These are phyloP conservation scores for Plenodomus lindquistii DNA, from an alignment of 2,329 filamentous ascomycete species.

Conservation along the genomic window DNA sequence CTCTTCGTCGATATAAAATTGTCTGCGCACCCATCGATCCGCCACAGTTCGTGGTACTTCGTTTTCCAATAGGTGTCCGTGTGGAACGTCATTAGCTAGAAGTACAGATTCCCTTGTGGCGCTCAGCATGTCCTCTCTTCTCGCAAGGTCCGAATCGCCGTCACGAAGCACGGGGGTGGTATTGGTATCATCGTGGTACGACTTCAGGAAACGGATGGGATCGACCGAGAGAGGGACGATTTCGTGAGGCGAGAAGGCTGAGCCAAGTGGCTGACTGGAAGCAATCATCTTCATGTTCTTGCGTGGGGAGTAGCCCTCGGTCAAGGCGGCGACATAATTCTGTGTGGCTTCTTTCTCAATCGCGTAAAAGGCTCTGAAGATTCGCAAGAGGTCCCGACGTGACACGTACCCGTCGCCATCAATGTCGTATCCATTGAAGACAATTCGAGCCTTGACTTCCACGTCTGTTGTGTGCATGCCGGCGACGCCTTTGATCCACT, in stretches of 20 bases:
- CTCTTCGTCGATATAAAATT: slow-evolving; percentile 85
- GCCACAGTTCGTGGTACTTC: slow-evolving; percentile 47
- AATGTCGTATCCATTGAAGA: slow-evolving; percentile 90
- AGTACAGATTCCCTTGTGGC: slow-evolving; percentile 23
- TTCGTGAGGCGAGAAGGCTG: slow-evolving; percentile 47
- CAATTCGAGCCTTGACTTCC: slow-evolving; percentile 56
- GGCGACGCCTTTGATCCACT: slow-evolving; percentile 84
- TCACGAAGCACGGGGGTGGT: slow-evolving; percentile 27
- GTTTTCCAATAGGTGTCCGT: slow-evolving; percentile 7
- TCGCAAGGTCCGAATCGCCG: slow-evolving; percentile 27
- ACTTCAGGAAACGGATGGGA: slow-evolving; percentile 37
- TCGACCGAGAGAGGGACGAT: slow-evolving; percentile 26
- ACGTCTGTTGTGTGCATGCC: slow-evolving; percentile 56
- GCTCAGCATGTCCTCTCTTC: slow-evolving; percentile 12
- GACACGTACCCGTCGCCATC: slow-evolving; percentile 85
- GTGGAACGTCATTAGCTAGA: slow-evolving; percentile 10
- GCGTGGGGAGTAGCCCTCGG: slow-evolving; percentile 72
- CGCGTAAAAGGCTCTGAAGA: slow-evolving; percentile 91
- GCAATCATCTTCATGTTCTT: slow-evolving; percentile 46
- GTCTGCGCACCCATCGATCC: slow-evolving; percentile 73
- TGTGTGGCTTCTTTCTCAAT: slow-evolving; percentile 87
- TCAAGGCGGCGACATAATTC: slow-evolving; percentile 76
- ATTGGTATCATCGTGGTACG: slow-evolving; percentile 35
- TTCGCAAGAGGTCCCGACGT: slow-evolving; percentile 83
- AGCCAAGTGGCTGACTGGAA: slow-evolving; percentile 52